Percentiles rank a stretch among this genome's conserved stretches.
Conservation (phyloP, 202 grass and related monocot genomes). For the Digitaria exilis region DNA sequence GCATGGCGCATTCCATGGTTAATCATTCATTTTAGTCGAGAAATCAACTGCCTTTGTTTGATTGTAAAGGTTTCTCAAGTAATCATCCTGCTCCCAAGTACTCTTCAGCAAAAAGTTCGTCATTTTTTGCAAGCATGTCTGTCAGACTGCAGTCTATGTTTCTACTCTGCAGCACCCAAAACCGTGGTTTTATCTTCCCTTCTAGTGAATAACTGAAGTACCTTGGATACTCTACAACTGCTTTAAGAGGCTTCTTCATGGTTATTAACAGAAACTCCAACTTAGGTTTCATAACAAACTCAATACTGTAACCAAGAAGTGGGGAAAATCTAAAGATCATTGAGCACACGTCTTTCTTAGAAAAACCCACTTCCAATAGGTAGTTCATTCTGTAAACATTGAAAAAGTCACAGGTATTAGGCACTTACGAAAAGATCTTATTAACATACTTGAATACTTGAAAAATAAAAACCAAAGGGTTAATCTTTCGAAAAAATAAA, state of each 20-base stretch:
- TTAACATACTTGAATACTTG: constrained; percentile 11
- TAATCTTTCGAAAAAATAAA: constrained; percentile 17
- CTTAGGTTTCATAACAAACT: constrained; percentile 81
- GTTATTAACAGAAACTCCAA: constrained; percentile 73
- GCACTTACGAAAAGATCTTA: neutral
- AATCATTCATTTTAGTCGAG: neutral
- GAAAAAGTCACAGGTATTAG: constrained; percentile 4
- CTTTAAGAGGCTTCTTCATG: constrained; percentile 71
- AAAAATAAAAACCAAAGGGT: neutral
- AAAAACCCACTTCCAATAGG: constrained; percentile 64
- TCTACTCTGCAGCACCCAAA: constrained; percentile 56
- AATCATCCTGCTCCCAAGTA: constrained; percentile 56
- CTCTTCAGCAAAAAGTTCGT: constrained; percentile 74
- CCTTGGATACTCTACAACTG: constrained; percentile 78
- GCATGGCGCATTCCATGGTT: neutral
- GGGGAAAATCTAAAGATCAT: constrained; percentile 96
- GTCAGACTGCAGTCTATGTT: constrained; percentile 71
- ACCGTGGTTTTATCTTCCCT: constrained; percentile 72
- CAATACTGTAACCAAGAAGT: constrained; percentile 80
- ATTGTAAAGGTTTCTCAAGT: constrained; percentile 42
- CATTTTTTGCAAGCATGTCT: constrained; percentile 79
- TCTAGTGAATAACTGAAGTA: constrained; percentile 93
- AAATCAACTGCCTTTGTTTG: constrained; percentile 39
- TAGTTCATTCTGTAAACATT: constrained; percentile 72
- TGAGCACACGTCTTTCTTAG: constrained; percentile 76